Percentiles rank a stretch among this genome's conserved stretches.
Conservation (phyloP, 495 filamentous ascomycete genomes). For the Letharia lupina region DNA sequence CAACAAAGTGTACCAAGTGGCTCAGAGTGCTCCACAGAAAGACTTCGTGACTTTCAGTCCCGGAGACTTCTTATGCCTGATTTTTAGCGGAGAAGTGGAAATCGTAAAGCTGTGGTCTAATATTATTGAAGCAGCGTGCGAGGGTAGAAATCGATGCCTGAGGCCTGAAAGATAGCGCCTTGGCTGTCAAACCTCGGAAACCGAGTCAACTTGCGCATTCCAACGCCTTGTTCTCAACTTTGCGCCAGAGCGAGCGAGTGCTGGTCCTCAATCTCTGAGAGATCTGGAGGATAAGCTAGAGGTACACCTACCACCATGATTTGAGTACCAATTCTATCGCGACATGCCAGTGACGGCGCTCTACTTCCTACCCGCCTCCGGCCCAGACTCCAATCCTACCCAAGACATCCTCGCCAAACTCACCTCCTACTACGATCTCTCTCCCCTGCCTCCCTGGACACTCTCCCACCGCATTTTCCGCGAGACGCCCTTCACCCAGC, state of each 20-base stretch:
- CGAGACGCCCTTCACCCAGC: constrained; percentile 10
- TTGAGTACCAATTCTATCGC: not conserved
- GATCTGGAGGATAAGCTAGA: not conserved
- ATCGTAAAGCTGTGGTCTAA: not conserved
- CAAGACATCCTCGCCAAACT: constrained; percentile 17
- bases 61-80: not conserved
- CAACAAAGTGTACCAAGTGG: constrained; percentile 22
- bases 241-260: not conserved
- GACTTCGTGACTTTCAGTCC: not conserved
- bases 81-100: not conserved
- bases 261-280: not conserved
- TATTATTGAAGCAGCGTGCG: not conserved
- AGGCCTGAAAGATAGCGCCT: not conserved
- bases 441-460: constrained; percentile 11
- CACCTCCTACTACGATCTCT: constrained; percentile 14
- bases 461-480: constrained; percentile 24
- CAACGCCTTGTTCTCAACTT: not conserved
- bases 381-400: constrained; percentile 10
- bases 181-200: not conserved
- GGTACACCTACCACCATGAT: not conserved
- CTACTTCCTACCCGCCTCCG: constrained; percentile 18
- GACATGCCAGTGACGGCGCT: constrained; percentile 8
- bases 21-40: constrained; percentile 5
- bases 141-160: not conserved
- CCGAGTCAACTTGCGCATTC: not conserved